A percentile compares a stretch with the other conserved stretches of the same genome.
These are phyloP conservation scores for Stenocarpella maydis DNA, from an alignment of 2,329 filamentous ascomycete genomes.

Conservation along the genomic window DNA sequence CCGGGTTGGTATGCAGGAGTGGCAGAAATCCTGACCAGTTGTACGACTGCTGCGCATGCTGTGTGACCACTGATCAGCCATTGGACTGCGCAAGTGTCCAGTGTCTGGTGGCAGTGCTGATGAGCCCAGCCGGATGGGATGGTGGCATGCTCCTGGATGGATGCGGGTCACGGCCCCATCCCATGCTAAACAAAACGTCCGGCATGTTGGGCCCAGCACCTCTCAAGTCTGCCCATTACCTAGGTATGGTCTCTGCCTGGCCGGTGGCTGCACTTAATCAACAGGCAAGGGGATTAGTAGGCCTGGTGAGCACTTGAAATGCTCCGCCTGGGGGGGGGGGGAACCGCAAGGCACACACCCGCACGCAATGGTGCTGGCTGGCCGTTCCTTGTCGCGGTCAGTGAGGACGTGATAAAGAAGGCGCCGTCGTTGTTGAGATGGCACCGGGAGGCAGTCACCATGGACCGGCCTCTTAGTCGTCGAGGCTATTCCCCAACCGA, in stretches of 20 bases:
- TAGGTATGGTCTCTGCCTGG: conserved; percentile 2
- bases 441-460: neutral
- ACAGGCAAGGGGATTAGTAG: neutral
- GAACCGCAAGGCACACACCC: conserved; percentile 1
- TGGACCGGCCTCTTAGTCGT: neutral
- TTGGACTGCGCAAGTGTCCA: neutral
- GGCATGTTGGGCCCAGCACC: conserved; percentile 10
- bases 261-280: conserved; percentile 1
- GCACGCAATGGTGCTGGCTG: neutral
- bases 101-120: conserved; percentile 13
- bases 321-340: neutral
- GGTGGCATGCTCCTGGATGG: neutral
- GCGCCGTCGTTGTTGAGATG: conserved; percentile 1
- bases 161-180: conserved; percentile 15
- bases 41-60: neutral
- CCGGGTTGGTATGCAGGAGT: neutral
- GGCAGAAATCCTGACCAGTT: too few relatives aligned
- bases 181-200: conserved; percentile 6
- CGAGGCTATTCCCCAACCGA: conserved; percentile 6
- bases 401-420: conserved; percentile 18
- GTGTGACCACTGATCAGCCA: conserved; percentile 15
- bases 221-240: conserved; percentile 3
- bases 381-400: too few relatives aligned
- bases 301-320: neutral
- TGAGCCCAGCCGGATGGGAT: neutral